Evolutionary conservation across 2,329 filamentous ascomycete genomes (phyloP), one percentile per base, ranked within the genome.

Genomic region (Orbilia javanica): DNA sequence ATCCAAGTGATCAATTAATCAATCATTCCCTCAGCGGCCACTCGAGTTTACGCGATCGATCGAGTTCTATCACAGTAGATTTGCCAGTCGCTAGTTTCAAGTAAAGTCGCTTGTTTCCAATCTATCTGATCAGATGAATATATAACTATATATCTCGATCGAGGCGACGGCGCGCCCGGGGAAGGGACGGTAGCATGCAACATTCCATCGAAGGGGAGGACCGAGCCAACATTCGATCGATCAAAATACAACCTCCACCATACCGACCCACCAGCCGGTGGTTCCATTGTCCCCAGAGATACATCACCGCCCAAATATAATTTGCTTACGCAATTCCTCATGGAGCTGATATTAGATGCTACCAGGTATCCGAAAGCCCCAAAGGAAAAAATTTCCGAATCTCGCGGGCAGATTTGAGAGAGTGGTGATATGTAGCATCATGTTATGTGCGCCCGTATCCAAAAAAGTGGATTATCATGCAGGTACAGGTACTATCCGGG

Each of bases 11-110:
- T 15, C 15, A 42, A n/a, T 42, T 42, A 5, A 42, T 48, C 34
- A 11, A 10, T 11, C 2, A 39, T 39, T 39, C 36, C 25, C 46
- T 13, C 22, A n/a, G n/a, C n/a, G n/a, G n/a, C n/a, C n/a, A n/a
- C n/a, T n/a, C n/a, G n/a, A n/a, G n/a, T n/a, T n/a, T n/a, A n/a
- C n/a, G n/a, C n/a, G 20, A 57, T 57, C n/a, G 29, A 20, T 57
- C 18, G 10, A 13, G 15, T 2, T 57, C 29, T 0, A 5, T 31
- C 29, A n/a, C n/a, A n/a, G n/a, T n/a, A n/a, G n/a, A n/a, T n/a
- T n/a, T n/a, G n/a, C n/a, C n/a, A 34, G n/a, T 55, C 67, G 68
- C 68, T 72, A 65, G 68, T 72, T 72, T 72, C 57, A 44, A 11
- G 44, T 5, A 22, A 13, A 57, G 57, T 60, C 57, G 68, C 39